These are phyloP conservation scores for Plasmodium malariae DNA, from an alignment of 169 alveolate species.

Conservation along the genomic window DNA sequence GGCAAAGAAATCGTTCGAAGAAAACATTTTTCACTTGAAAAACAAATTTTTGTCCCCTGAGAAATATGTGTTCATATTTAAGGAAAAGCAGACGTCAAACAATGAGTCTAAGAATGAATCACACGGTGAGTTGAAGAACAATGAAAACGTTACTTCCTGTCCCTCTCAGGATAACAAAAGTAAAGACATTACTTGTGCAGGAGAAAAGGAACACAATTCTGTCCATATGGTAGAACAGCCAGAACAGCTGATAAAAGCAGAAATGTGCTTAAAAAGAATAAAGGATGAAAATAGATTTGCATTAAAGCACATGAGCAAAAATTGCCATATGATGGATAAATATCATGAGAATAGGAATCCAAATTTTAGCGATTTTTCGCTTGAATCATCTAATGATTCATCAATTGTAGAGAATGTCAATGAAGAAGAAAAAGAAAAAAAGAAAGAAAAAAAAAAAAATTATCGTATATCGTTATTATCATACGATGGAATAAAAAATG, in stretches of 20 bases:
- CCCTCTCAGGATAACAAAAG: neutral
- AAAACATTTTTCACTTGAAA: constrained; percentile 4
- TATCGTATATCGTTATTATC: neutral
- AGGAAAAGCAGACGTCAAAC: constrained; percentile 13
- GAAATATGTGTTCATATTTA: neutral
- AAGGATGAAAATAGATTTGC: neutral
- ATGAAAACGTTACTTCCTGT: neutral
- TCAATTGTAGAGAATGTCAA: too few relatives aligned
- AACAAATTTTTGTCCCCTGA: constrained; percentile 8
- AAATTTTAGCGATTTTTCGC: neutral
- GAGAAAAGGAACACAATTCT: neutral
- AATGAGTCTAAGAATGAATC: too few relatives aligned
- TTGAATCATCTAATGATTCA: too few relatives aligned
- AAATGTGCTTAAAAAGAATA: neutral
- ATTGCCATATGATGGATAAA: neutral
- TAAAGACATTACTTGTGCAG: neutral
- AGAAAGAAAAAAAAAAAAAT: neutral
- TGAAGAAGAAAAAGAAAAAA: neutral
- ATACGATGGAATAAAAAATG: neutral
- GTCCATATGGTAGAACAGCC: neutral
- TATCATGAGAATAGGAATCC: neutral
- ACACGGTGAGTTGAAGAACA: too few relatives aligned
- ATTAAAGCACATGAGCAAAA: neutral
- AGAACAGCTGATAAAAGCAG: neutral
- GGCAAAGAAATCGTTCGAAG: constrained; percentile 3